Conservation (phyloP, 1,139 yeast species). For the Blastobotrys buckinghamii region DNA sequence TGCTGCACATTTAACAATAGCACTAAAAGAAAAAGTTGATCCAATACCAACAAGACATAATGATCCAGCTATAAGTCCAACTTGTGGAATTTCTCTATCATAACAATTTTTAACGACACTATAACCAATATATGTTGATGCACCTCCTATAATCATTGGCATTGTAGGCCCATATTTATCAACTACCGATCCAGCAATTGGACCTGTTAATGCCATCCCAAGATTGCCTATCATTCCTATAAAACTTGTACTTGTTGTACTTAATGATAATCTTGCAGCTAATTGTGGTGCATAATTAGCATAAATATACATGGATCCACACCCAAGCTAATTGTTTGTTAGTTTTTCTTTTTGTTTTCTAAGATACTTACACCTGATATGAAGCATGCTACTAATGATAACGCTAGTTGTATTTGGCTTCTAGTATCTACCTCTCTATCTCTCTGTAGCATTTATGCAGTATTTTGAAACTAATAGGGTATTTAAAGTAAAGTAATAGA, state of each 20-base stretch:
- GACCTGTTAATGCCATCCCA: constrained; percentile 56
- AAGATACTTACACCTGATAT: constrained; percentile 11
- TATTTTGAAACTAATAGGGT: too few species aligned
- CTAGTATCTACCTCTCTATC: background rate
- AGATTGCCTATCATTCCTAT: constrained; percentile 56
- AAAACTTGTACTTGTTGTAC: constrained; percentile 50
- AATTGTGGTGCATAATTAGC: constrained; percentile 63
- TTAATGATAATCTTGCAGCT: constrained; percentile 45
- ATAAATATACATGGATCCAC: constrained; percentile 60
- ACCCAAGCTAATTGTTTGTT: constrained; percentile 31
- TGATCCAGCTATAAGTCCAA: constrained; percentile 28
- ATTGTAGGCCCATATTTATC: constrained; percentile 49
- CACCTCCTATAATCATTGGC: constrained; percentile 30
- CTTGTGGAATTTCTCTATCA: constrained; percentile 18
- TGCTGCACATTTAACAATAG: constrained; percentile 40
- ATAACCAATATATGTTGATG: constrained; percentile 30
- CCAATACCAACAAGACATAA: constrained; percentile 35
- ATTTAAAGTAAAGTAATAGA: too few species aligned
- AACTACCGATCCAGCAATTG: constrained; percentile 55
- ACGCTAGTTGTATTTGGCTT: background rate
- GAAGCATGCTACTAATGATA: constrained; percentile 12
- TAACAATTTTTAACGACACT: constrained; percentile 27
- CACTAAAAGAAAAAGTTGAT: constrained; percentile 35
- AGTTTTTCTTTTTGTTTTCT: background rate
- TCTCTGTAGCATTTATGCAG: background rate